Conservation (phyloP, 2,329 filamentous ascomycete genomes). For the Colletotrichum lupini region DNA sequence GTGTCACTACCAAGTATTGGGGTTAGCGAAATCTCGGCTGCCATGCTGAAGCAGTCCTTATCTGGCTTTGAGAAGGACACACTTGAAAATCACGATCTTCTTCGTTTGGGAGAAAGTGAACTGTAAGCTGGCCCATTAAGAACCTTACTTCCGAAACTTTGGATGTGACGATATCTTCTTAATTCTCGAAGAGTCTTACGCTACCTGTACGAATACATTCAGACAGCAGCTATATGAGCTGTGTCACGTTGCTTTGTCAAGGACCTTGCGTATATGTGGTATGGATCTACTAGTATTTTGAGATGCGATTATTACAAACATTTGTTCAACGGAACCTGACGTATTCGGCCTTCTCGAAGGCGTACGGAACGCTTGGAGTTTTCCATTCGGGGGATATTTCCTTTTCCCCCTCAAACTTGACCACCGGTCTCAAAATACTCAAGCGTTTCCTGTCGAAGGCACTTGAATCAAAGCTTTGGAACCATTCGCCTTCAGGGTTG, state of each 20-base stretch:
- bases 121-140: too few relatives aligned
- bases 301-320: too few relatives aligned
- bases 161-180: too few relatives aligned
- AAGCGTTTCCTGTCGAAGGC: conserved; percentile 3
- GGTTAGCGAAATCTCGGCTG: conserved; percentile 51
- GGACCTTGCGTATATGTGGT: too few relatives aligned
- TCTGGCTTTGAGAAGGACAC: conserved; percentile 59
- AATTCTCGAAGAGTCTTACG: too few relatives aligned
- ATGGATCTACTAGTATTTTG: too few relatives aligned
- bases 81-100: conserved; percentile 54
- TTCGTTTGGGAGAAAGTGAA: background rate
- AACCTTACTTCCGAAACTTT: too few relatives aligned
- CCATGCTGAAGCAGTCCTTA: conserved; percentile 55
- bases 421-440: conserved; percentile 21
- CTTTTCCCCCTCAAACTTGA: conserved; percentile 13
- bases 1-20: conserved; percentile 48
- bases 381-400: conserved; percentile 22
- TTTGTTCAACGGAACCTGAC: background rate
- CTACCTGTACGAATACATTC: too few relatives aligned
- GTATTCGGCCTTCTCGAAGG: conserved; percentile 11
- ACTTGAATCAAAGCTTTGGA: conserved; percentile 18
- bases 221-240: too few relatives aligned
- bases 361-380: conserved; percentile 21
- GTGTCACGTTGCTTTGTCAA: too few relatives aligned
- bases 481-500: conserved; percentile 21